Conservation (phyloP, 2,329 filamentous ascomycete species). For the Ceratocystiopsis minuta region DNA sequence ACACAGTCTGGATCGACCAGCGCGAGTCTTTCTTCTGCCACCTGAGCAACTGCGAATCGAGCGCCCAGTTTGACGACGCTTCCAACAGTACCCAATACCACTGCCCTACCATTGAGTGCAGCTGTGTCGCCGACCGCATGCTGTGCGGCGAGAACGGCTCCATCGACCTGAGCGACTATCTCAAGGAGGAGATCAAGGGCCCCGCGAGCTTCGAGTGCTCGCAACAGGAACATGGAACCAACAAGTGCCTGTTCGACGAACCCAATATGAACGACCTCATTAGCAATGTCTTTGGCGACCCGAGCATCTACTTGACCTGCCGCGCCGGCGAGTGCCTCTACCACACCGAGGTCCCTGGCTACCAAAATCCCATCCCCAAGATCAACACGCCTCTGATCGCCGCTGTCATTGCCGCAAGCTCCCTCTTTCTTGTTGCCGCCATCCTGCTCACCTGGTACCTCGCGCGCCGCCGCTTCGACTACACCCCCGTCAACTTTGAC, state of each 20-base stretch:
- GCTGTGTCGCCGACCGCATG: slow-evolving; percentile 80
- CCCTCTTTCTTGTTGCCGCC: slow-evolving; percentile 66
- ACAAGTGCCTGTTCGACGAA: slow-evolving; percentile 69
- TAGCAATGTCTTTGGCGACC: slow-evolving; percentile 73
- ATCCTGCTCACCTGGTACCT: slow-evolving; percentile 78
- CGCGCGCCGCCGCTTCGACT: slow-evolving; percentile 51
- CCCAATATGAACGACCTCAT: slow-evolving; percentile 87
- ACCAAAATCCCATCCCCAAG: slow-evolving; percentile 69
- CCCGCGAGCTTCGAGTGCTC: slow-evolving; percentile 70
- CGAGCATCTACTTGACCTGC: slow-evolving; percentile 71
- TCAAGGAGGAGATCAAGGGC: slow-evolving; percentile 65
- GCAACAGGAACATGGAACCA: slow-evolving; percentile 42
- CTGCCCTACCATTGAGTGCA: slow-evolving; percentile 71
- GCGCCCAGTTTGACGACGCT: slow-evolving; percentile 45
- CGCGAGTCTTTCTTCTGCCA: slow-evolving; percentile 93
- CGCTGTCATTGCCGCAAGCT: slow-evolving; percentile 71
- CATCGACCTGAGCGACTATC: slow-evolving; percentile 79
- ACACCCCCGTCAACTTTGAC: slow-evolving; percentile 64
- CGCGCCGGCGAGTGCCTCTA: slow-evolving; percentile 83
- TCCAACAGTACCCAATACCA: slow-evolving; percentile 71
- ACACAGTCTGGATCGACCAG: slow-evolving; percentile 86
- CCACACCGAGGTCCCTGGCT: slow-evolving; percentile 82
- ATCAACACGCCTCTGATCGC: slow-evolving; percentile 97
- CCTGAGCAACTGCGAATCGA: slow-evolving; percentile 62
- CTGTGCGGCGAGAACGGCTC: slow-evolving; percentile 84